phyloP scores from a whole-genome alignment of 306 rosid genomes.

The Oxytropis ochrocephala region DNA sequence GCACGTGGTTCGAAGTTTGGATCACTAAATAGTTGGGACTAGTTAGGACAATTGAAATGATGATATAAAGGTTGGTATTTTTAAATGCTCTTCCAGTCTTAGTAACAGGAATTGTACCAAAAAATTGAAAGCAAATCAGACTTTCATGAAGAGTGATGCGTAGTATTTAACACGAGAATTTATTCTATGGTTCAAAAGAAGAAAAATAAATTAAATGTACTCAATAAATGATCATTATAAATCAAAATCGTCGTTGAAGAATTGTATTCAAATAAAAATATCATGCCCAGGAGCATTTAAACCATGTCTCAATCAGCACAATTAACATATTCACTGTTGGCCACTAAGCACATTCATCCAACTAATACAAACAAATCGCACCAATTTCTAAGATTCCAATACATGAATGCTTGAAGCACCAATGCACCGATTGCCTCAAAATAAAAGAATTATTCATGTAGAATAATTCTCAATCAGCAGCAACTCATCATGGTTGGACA shows the following conservation, averaged over 20 bases:
- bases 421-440: conserved; percentile 41
- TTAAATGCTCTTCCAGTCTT: conserved; percentile 25
- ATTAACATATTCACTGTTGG: conserved; percentile 59
- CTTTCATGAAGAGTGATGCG: conserved; percentile 39
- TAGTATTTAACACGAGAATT: conserved; percentile 47
- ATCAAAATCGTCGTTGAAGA: conserved; percentile 28
- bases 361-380: conserved; percentile 42
- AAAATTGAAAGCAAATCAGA: conserved; percentile 35
- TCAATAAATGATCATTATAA: conserved; percentile 23
- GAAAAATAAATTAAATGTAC: conserved; percentile 23
- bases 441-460: conserved; percentile 35
- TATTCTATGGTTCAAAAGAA: conserved; percentile 49
- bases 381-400: conserved; percentile 46
- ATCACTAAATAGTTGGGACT: conserved; percentile 24
- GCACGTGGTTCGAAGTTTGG: conserved; percentile 25
- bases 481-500: conserved; percentile 63
- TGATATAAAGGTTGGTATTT: conserved; percentile 26
- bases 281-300: conserved; percentile 31
- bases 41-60: background rate
- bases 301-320: conserved; percentile 58
- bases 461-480: conserved; percentile 70
- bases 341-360: conserved; percentile 64
- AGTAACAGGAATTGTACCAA: conserved; percentile 26
- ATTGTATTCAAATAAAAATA: conserved; percentile 4
- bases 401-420: conserved; percentile 42